Evolutionary conservation across 441 rosid species (phyloP).

Genomic region (Erodium texanum): DNA sequence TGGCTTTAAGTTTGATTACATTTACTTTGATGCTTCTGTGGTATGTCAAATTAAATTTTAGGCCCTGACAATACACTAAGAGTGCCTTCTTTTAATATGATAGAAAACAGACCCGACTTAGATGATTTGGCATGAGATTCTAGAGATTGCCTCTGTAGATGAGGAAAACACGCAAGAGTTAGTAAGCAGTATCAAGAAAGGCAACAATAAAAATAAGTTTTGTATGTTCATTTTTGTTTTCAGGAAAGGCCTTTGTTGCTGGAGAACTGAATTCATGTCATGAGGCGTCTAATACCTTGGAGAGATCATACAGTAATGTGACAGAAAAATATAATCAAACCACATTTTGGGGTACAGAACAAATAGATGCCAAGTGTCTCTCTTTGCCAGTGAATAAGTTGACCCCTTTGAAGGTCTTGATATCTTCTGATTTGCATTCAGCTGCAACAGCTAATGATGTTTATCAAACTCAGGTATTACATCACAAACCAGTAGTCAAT

Average conservation of each 20-base stretch:
- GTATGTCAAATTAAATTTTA: background rate
- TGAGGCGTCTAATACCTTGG: conserved; percentile 8
- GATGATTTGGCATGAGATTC: too few species aligned
- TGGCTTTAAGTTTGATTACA: background rate
- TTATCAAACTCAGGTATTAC: conserved; percentile 11
- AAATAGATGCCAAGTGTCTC: conserved; percentile 4
- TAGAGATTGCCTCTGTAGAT: too few species aligned
- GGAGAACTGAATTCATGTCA: conserved; percentile 6
- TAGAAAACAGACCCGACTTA: background rate
- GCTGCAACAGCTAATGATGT: conserved; percentile 8
- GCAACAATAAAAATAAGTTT: too few species aligned
- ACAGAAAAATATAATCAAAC: conserved; percentile 6
- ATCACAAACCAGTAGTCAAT: background rate
- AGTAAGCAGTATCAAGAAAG: too few species aligned
- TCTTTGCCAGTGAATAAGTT: background rate
- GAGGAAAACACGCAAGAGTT: too few species aligned
- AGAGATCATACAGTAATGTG: conserved; percentile 1
- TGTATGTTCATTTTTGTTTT: conserved; percentile 12
- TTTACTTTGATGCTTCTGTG: background rate
- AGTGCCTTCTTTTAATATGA: background rate
- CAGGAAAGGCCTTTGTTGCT: conserved; percentile 10
- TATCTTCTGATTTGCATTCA: conserved; percentile 5
- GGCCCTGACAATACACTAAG: background rate
- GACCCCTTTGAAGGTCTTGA: conserved; percentile 1
- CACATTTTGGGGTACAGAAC: conserved; percentile 4